These are phyloP conservation scores for Coffea eugenioides DNA, from an alignment of 257 asterid species.

Conservation along the genomic window DNA sequence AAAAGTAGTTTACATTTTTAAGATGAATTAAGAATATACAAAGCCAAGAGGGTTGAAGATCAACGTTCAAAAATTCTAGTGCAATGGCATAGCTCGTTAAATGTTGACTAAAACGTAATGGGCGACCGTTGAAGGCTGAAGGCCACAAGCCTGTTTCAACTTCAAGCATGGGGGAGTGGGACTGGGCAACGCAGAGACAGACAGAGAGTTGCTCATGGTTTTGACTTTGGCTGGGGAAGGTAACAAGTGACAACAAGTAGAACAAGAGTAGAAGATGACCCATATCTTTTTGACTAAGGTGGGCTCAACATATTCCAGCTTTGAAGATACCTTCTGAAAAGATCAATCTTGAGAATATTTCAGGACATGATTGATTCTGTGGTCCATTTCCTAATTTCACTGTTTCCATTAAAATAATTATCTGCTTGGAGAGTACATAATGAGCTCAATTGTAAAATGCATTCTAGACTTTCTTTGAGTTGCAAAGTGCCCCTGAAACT, in stretches of 20 bases:
- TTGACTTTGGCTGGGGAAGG: conserved; percentile 28
- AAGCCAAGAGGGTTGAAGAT: too few species aligned
- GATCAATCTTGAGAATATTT: conserved; percentile 21
- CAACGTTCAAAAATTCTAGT: not conserved
- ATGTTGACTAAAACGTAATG: not conserved
- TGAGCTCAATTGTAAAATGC: too few species aligned
- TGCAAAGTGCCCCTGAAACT: too few species aligned
- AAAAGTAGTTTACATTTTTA: too few species aligned
- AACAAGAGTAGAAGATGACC: not conserved
- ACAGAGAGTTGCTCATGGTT: conserved; percentile 1
- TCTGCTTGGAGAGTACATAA: too few species aligned
- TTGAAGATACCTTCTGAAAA: conserved; percentile 30
- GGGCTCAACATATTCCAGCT: conserved; percentile 39
- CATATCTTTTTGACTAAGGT: conserved; percentile 50
- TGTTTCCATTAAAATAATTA: too few species aligned
- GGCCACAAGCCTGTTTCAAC: not conserved
- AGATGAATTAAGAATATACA: not conserved
- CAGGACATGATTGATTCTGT: conserved; percentile 21
- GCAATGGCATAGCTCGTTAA: not conserved
- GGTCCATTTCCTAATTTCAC: conserved; percentile 22
- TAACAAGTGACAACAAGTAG: not conserved
- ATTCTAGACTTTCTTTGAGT: too few species aligned
- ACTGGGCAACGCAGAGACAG: not conserved
- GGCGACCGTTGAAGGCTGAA: not conserved
- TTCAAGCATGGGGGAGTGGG: too few species aligned